A percentile compares a stretch with the other conserved stretches of the same genome.
These are phyloP conservation scores for Penicillium decumbens DNA, from an alignment of 2,329 filamentous ascomycete genomes.

Conservation along the genomic window DNA sequence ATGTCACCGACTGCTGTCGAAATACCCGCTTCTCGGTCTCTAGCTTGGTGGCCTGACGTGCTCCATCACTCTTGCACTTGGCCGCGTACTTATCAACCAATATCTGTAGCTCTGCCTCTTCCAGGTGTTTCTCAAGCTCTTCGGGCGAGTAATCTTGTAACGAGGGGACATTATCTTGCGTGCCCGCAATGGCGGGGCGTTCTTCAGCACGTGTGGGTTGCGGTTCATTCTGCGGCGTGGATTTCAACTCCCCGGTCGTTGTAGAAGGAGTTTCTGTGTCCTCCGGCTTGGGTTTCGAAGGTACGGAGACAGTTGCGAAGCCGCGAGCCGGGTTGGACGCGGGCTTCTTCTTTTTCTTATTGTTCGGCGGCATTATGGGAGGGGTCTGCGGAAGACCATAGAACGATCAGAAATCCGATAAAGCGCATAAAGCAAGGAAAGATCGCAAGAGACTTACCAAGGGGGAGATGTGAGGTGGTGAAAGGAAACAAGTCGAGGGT, in stretches of 20 bases:
- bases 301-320: constrained; percentile 88
- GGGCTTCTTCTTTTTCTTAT: constrained; percentile 91
- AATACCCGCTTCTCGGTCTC: constrained; percentile 82
- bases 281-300: constrained; percentile 66
- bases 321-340: constrained; percentile 81
- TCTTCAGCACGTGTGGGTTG: constrained; percentile 21
- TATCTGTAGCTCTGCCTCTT: constrained; percentile 83
- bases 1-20: constrained; percentile 71
- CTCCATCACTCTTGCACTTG: constrained; percentile 74
- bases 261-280: constrained; percentile 32
- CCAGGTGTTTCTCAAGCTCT: constrained; percentile 82
- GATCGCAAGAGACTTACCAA: constrained; percentile 1
- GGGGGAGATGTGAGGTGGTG: constrained; percentile 6
- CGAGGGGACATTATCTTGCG: constrained; percentile 26
- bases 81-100: constrained; percentile 77
- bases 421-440: neutral
- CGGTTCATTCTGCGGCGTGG: constrained; percentile 31
- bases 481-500: constrained; percentile 15
- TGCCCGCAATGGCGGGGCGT: constrained; percentile 12
- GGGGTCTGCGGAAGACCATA: constrained; percentile 4
- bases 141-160: constrained; percentile 66
- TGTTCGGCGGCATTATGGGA: constrained; percentile 60
- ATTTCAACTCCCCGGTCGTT: constrained; percentile 27
- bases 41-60: constrained; percentile 69
- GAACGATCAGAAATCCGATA: neutral